Evolutionary conservation across 1,284 basidiomycete genomes (phyloP).

Genomic region (Fomitopsis palustris): DNA sequence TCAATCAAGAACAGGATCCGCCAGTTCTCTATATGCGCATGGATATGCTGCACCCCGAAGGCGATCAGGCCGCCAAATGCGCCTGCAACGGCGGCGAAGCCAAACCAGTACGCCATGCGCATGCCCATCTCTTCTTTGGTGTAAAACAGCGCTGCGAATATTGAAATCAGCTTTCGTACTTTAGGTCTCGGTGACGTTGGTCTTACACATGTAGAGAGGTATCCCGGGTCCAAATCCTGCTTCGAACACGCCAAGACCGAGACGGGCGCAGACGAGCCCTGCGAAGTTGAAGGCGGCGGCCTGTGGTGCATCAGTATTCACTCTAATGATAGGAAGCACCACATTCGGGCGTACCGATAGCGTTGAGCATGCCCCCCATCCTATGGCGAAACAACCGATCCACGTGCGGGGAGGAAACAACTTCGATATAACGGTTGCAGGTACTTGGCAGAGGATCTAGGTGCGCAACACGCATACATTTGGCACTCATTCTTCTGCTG

Average conservation of each 20-base stretch:
- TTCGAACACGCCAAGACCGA: conserved; percentile 69
- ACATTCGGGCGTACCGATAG: conserved; percentile 49
- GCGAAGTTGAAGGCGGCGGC: conserved; percentile 54
- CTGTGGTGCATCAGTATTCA: conserved; percentile 30
- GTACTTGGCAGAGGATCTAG: conserved; percentile 72
- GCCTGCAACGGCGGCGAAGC: conserved; percentile 75
- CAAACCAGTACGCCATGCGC: conserved; percentile 76
- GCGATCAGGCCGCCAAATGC: conserved; percentile 76
- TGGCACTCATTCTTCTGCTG: neutral
- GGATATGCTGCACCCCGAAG: conserved; percentile 62
- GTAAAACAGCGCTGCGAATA: conserved; percentile 62
- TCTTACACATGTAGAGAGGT: conserved; percentile 69
- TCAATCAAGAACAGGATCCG: conserved; percentile 76
- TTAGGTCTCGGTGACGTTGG: neutral
- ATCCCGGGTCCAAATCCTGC: conserved; percentile 72
- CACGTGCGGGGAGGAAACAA: conserved; percentile 62
- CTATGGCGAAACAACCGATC: conserved; percentile 61
- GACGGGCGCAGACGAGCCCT: conserved; percentile 53
- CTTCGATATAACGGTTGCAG: conserved; percentile 63
- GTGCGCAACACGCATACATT: neutral
- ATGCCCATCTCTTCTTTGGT: conserved; percentile 70
- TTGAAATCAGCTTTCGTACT: neutral
- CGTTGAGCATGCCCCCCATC: conserved; percentile 70
- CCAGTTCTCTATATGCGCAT: conserved; percentile 54
- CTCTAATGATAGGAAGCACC: neutral